Evolutionary conservation across 495 filamentous ascomycete species (phyloP).

Genomic region (Niebla homalea): DNA sequence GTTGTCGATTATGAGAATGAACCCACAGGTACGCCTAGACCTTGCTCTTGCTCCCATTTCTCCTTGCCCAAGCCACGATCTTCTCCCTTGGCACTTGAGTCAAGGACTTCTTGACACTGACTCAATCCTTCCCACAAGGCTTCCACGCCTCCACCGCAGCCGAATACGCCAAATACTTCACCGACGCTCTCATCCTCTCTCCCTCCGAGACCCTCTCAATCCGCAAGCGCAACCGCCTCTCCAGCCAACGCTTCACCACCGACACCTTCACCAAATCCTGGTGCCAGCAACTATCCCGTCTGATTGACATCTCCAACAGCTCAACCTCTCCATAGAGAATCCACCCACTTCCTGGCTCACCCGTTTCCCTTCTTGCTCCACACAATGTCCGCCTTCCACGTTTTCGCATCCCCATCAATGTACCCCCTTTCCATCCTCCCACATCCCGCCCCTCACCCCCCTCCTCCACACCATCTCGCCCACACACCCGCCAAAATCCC

Average conservation of each 20-base stretch:
- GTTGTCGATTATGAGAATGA: constrained; percentile 65
- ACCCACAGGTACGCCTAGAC: constrained; percentile 44
- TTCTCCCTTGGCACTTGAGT: background rate
- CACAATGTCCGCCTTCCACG: background rate
- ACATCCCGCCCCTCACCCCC: constrained; percentile 4
- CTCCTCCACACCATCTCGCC: constrained; percentile 1
- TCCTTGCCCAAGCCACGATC: too few relatives aligned
- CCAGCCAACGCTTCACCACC: constrained; percentile 74
- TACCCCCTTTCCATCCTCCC: background rate
- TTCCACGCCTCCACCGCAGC: constrained; percentile 66
- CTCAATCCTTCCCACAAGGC: constrained; percentile 29
- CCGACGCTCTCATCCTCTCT: constrained; percentile 55
- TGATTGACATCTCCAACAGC: constrained; percentile 37
- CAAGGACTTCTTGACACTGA: background rate
- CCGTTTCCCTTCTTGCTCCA: background rate
- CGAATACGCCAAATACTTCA: constrained; percentile 69
- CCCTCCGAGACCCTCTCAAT: constrained; percentile 54
- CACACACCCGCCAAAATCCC: background rate
- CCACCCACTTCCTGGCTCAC: background rate
- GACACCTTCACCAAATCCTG: constrained; percentile 68
- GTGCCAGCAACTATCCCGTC: constrained; percentile 53
- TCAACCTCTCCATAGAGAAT: background rate
- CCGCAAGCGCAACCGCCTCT: constrained; percentile 58
- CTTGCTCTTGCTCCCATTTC: too few relatives aligned
- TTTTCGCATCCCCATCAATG: too few relatives aligned